Conservation (phyloP, 306 rosid genomes). For the Fagus sylvatica region DNA sequence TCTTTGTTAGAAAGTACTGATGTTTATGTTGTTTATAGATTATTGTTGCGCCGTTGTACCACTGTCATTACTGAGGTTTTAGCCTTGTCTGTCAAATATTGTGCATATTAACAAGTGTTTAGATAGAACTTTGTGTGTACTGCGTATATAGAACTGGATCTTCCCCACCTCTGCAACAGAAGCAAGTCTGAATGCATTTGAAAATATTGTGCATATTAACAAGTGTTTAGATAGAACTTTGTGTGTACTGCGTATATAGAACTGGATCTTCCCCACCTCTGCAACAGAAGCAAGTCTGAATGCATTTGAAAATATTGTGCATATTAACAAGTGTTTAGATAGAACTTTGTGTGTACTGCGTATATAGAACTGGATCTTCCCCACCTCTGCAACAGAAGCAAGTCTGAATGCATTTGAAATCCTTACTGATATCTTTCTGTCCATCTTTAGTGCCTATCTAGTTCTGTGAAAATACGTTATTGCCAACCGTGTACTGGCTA, state of each 20-base stretch:
- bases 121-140: slow-evolving; percentile 20
- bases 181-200: too few species aligned
- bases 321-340: slow-evolving; percentile 25
- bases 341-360: slow-evolving; percentile 22
- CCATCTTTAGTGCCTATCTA: too few species aligned
- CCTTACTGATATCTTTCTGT: background rate
- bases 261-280: background rate
- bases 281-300: too few species aligned
- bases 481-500: too few species aligned
- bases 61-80: slow-evolving; percentile 4
- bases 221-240: slow-evolving; percentile 23
- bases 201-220: slow-evolving; percentile 41
- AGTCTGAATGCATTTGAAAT: slow-evolving; percentile 7
- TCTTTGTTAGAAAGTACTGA: slow-evolving; percentile 15
- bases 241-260: slow-evolving; percentile 28
- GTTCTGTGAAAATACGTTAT: too few species aligned
- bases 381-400: background rate
- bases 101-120: slow-evolving; percentile 35
- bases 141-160: slow-evolving; percentile 25
- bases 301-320: slow-evolving; percentile 50
- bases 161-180: background rate
- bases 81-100: slow-evolving; percentile 29
- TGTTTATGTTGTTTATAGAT: background rate
- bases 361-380: slow-evolving; percentile 17
- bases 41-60: slow-evolving; percentile 1